phyloP scores from a whole-genome alignment of 148 eudicot species.

The Chenopodium quinoa region DNA sequence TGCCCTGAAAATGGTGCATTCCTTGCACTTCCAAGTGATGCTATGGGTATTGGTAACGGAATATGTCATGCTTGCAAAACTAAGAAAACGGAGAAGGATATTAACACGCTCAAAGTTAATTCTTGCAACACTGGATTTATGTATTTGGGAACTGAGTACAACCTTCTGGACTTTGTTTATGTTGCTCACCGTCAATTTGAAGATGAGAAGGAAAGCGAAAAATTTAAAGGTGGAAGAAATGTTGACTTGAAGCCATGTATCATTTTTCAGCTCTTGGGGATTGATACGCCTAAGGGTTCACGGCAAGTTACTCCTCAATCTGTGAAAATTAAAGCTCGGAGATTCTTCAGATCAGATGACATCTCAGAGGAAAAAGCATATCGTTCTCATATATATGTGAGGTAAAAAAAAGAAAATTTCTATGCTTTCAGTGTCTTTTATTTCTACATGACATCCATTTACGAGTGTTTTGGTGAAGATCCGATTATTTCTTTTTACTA shows the following conservation, averaged over 20 bases:
- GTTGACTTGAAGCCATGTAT: constrained; percentile 90
- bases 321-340: constrained; percentile 53
- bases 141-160: constrained; percentile 59
- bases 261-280: constrained; percentile 69
- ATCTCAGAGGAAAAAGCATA: constrained; percentile 87
- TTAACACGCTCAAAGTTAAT: constrained; percentile 45
- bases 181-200: constrained; percentile 55
- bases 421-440: too few relatives aligned
- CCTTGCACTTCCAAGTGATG: constrained; percentile 43
- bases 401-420: constrained; percentile 37
- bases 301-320: constrained; percentile 46
- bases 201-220: constrained; percentile 46
- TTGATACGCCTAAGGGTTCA: constrained; percentile 40
- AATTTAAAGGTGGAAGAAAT: constrained; percentile 80
- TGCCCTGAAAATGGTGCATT: constrained; percentile 86
- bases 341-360: constrained; percentile 89
- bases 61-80: constrained; percentile 62
- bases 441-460: too few relatives aligned
- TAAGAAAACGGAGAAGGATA: constrained; percentile 38
- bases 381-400: constrained; percentile 78
- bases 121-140: constrained; percentile 52
- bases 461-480: too few relatives aligned
- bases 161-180: constrained; percentile 65
- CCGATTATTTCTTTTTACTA: too few relatives aligned
- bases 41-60: constrained; percentile 73